Conservation (phyloP, 805 yeast species). For the Candida sanyiensis region DNA sequence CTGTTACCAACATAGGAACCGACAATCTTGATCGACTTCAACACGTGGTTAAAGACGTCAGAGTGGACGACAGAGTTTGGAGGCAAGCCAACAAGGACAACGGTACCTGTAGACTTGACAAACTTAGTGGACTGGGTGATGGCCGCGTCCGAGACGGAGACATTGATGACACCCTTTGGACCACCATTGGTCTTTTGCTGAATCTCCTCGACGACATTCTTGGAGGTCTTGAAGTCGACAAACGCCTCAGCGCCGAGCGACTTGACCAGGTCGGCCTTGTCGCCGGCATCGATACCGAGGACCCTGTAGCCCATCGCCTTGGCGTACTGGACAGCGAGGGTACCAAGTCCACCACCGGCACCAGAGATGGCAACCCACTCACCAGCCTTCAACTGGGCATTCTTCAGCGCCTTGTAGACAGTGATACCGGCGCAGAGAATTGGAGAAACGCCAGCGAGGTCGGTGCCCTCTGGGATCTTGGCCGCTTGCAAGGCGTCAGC, state of each 20-base stretch:
- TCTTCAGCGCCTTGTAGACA: constrained; percentile 83
- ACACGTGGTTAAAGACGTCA: constrained; percentile 64
- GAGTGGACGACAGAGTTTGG: constrained; percentile 66
- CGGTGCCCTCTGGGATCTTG: constrained; percentile 62
- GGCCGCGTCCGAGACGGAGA: constrained; percentile 62
- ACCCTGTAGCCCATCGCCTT: constrained; percentile 17
- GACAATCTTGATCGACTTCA: constrained; percentile 59
- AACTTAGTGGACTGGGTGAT: constrained; percentile 53
- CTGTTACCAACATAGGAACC: constrained; percentile 89
- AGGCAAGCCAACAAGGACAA: constrained; percentile 70
- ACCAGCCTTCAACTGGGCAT: constrained; percentile 60
- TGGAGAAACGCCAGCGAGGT: constrained; percentile 72
- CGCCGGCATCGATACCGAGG: constrained; percentile 15
- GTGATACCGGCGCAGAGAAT: constrained; percentile 89
- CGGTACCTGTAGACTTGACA: constrained; percentile 61
- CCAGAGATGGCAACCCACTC: constrained; percentile 34
- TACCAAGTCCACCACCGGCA: constrained; percentile 17
- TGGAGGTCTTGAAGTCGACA: constrained; percentile 50
- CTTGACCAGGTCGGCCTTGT: constrained; percentile 18
- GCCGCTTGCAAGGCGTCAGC: constrained; percentile 89
- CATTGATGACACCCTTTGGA: constrained; percentile 66
- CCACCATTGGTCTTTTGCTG: constrained; percentile 59
- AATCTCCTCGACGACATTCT: constrained; percentile 49
- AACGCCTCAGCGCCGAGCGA: constrained; percentile 57
- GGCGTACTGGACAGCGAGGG: constrained; percentile 16